Evolutionary conservation across 495 filamentous ascomycete genomes (phyloP).

Genomic region (Hypoxylon fragiforme): DNA sequence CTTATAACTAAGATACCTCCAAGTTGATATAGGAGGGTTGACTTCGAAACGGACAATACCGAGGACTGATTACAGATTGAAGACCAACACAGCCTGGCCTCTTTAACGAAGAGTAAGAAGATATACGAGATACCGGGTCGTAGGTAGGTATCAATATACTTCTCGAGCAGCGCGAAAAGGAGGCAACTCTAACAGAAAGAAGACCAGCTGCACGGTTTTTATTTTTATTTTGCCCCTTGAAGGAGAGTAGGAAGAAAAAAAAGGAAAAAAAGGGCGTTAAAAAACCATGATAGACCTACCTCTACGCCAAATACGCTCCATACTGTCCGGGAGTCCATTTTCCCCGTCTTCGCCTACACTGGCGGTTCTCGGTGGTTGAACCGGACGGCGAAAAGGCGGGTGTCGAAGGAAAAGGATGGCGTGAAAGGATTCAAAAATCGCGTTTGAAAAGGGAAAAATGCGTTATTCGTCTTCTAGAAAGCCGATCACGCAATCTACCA

Average conservation of each 20-base stretch:
- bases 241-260: conserved; percentile 15
- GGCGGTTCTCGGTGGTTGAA: conserved; percentile 33
- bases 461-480: conserved; percentile 28
- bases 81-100: neutral
- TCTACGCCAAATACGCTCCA: conserved; percentile 31
- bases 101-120: neutral
- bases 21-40: too few species aligned
- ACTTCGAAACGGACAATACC: conserved; percentile 10
- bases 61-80: conserved; percentile 1
- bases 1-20: conserved; percentile 3
- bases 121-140: conserved; percentile 4
- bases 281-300: conserved; percentile 27
- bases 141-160: conserved; percentile 4
- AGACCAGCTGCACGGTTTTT: neutral
- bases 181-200: neutral
- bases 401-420: conserved; percentile 26
- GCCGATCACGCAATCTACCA: conserved; percentile 28
- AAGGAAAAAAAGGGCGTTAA: conserved; percentile 5
- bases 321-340: conserved; percentile 28
- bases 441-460: conserved; percentile 20
- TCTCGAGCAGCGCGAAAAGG: conserved; percentile 8
- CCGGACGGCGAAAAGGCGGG: conserved; percentile 26
- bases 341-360: conserved; percentile 14
- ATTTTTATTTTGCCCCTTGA: too few species aligned
- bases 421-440: conserved; percentile 21